Base-by-base conservation (phyloP, 306 rosid species). In the Sophora flavescens region DNA sequence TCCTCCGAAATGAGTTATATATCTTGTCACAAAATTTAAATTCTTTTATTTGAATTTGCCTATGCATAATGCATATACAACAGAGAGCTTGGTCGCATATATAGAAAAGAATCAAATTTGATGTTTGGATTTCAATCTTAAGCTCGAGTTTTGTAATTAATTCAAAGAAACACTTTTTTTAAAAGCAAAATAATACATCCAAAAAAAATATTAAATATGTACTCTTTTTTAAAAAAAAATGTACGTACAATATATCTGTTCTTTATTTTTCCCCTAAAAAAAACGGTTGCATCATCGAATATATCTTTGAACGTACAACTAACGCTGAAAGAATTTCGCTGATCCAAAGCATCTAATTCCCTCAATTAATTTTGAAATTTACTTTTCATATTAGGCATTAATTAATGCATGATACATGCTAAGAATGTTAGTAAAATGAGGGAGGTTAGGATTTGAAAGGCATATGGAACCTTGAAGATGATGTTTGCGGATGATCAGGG, bases 261-360 rank as follows among this genome's bases (percentile, higher is more conserved):
- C n/a, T n/a, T n/a, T n/a, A n/a, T n/a, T n/a, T n/a, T n/a, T n/a
- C n/a, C n/a, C n/a, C n/a, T n/a, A n/a, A 22, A 22, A 22, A 35
- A 35, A 35, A 35, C 4, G 4, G 1, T 48, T 48, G 53, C 53
- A 48, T 48, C 3, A 47, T 10, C 28, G 42, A 72, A 26, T 57
- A 58, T 72, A 58, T 72, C 56, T 26, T 42, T 2, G 45, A 13
- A 60, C 61, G 78, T 32, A 60, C 50, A 56, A 22, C 10, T 56
- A 11, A 32, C 32, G 44, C 2, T 5, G 48, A 61, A 28, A 33
- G 68, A 41, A 57, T 52, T n/a, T n/a, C 28, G 32, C 28, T 16
- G 59, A 45, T 42, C 54, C 32, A 72, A 30, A 58, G 77, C 57
- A 72, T 59, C 16, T 58, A 58, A 72, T 41, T 26, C 22, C 0